Percentiles rank a stretch among this genome's conserved stretches.
phyloP scores from a whole-genome alignment of 768 basidiomycete species.

The Zangia roseola region DNA sequence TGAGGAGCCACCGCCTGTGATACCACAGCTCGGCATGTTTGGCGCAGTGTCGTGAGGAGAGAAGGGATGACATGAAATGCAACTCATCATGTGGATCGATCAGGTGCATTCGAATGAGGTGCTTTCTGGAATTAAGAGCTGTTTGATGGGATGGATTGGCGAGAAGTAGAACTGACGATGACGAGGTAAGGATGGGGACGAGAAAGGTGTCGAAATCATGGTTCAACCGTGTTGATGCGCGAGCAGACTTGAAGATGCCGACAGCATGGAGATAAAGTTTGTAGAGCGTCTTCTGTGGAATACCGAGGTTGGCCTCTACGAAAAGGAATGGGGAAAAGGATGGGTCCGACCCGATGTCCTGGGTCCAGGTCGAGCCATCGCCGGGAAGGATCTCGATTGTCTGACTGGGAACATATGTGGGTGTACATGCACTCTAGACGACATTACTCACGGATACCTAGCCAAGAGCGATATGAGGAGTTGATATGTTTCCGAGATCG shows the following conservation, averaged over 20 bases:
- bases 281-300: slow-evolving; percentile 59
- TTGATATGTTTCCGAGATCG: slow-evolving; percentile 12
- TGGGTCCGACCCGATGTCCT: slow-evolving; percentile 12
- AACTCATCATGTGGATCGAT: slow-evolving; percentile 49
- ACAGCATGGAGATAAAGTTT: slow-evolving; percentile 49
- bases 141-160: slow-evolving; percentile 70
- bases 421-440: not conserved
- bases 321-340: slow-evolving; percentile 51
- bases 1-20: slow-evolving; percentile 66
- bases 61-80: slow-evolving; percentile 42
- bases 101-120: slow-evolving; percentile 39
- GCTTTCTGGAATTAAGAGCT: slow-evolving; percentile 61
- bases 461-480: slow-evolving; percentile 25
- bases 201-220: slow-evolving; percentile 4
- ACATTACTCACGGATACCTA: slow-evolving; percentile 26
- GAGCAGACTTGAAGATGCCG: slow-evolving; percentile 32
- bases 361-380: slow-evolving; percentile 45
- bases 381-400: slow-evolving; percentile 68
- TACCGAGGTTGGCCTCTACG: slow-evolving; percentile 58
- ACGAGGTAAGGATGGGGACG: slow-evolving; percentile 24
- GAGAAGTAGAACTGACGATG: slow-evolving; percentile 53
- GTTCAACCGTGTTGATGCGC: slow-evolving; percentile 1
- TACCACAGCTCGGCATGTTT: slow-evolving; percentile 72
- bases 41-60: slow-evolving; percentile 51
- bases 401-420: slow-evolving; percentile 11